Percentiles rank a stretch among this genome's conserved stretches.
Conservation (phyloP, 805 yeast species). For the Pichia phayaonensis region DNA sequence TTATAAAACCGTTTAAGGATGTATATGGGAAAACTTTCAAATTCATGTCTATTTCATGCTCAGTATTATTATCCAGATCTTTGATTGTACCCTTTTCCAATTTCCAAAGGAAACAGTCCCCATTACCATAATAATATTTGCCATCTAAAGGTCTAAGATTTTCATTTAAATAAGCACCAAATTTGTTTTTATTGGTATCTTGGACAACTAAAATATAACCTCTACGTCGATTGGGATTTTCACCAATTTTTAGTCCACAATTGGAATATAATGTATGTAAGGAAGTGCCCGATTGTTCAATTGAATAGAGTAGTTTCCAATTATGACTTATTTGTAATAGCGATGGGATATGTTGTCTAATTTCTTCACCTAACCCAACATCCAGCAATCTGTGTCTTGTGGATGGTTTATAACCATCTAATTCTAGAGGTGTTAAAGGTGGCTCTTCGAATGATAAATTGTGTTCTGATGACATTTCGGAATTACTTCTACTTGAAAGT, state of each 20-base stretch:
- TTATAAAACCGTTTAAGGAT: slow-evolving; percentile 77
- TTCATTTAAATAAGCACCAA: slow-evolving; percentile 79
- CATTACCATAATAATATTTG: slow-evolving; percentile 80
- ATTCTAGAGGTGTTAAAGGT: slow-evolving; percentile 47
- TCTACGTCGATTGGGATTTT: slow-evolving; percentile 26
- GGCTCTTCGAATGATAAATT: slow-evolving; percentile 15
- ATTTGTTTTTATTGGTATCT: slow-evolving; percentile 55
- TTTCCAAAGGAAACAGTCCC: slow-evolving; percentile 92
- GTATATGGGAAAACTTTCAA: slow-evolving; percentile 83
- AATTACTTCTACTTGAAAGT: not conserved
- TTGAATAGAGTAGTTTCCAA: slow-evolving; percentile 76
- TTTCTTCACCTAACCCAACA: slow-evolving; percentile 60
- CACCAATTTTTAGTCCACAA: slow-evolving; percentile 37
- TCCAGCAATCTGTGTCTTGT: slow-evolving; percentile 53
- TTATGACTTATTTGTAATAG: slow-evolving; percentile 67
- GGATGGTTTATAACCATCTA: slow-evolving; percentile 51
- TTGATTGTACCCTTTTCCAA: slow-evolving; percentile 38
- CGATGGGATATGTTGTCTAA: slow-evolving; percentile 67
- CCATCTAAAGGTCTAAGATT: slow-evolving; percentile 62
- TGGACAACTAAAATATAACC: slow-evolving; percentile 73
- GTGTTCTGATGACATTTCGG: not conserved
- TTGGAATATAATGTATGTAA: slow-evolving; percentile 65
- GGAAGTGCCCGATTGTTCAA: slow-evolving; percentile 90
- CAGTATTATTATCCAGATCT: slow-evolving; percentile 8
- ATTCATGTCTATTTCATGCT: not conserved